Percentiles rank a stretch among this genome's conserved stretches.
phyloP scores from a whole-genome alignment of 805 yeast species.

The Candida tallmaniae region DNA sequence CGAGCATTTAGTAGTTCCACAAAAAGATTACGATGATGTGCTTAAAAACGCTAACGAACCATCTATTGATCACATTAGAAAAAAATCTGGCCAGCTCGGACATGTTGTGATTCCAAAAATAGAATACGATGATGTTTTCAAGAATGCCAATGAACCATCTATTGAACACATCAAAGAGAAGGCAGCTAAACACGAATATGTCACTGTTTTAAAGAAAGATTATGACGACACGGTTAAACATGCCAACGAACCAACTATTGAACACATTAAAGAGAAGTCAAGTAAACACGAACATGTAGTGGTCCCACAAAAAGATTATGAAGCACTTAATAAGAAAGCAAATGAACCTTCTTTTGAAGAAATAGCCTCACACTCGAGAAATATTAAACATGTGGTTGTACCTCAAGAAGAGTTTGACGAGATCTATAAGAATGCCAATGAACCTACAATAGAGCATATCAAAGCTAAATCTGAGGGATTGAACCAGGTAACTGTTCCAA shows the following conservation, averaged over 20 bases:
- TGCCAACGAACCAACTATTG: slow-evolving; percentile 10
- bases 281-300: slow-evolving; percentile 12
- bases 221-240: slow-evolving; percentile 8
- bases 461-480: slow-evolving; percentile 4
- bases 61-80: slow-evolving; percentile 14
- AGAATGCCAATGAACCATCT: slow-evolving; percentile 6
- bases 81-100: slow-evolving; percentile 13
- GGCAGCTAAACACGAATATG: slow-evolving; percentile 1
- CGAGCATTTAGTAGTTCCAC: slow-evolving; percentile 7
- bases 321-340: slow-evolving; percentile 13
- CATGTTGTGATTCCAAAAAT: slow-evolving; percentile 8
- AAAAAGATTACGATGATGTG: slow-evolving; percentile 7
- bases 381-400: slow-evolving; percentile 13
- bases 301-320: slow-evolving; percentile 18
- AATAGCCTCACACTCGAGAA: slow-evolving; percentile 21
- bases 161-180: slow-evolving; percentile 4
- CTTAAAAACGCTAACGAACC: background rate
- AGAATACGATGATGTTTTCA: slow-evolving; percentile 11
- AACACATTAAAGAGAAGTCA: slow-evolving; percentile 19
- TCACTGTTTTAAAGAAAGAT: background rate
- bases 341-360: slow-evolving; percentile 25
- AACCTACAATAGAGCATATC: slow-evolving; percentile 15
- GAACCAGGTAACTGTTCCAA: slow-evolving; percentile 2
- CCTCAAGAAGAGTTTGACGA: slow-evolving; percentile 18
- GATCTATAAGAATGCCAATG: slow-evolving; percentile 12